phyloP scores from a whole-genome alignment of 2,329 filamentous ascomycete genomes.

The Pseudocercospora fijiensis region DNA sequence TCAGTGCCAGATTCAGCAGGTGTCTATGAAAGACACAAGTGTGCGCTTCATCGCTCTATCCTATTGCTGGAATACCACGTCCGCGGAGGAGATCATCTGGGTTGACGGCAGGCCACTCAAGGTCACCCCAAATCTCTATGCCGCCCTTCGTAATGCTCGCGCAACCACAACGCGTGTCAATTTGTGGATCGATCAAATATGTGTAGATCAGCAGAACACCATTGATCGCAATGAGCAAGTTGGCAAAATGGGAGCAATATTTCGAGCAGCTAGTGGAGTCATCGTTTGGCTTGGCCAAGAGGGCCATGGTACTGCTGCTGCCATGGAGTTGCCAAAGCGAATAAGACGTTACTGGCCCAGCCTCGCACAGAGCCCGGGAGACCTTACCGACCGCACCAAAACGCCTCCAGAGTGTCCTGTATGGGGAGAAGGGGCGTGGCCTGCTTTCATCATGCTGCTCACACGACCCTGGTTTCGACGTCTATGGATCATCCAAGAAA shows the following conservation, averaged over 20 bases:
- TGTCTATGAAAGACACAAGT: constrained; percentile 18
- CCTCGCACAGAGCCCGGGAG: constrained; percentile 18
- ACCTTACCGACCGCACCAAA: constrained; percentile 17
- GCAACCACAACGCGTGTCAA: constrained; percentile 15
- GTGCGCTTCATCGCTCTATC: constrained; percentile 23
- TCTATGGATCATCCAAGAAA: constrained; percentile 24
- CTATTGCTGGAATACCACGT: constrained; percentile 22
- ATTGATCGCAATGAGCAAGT: constrained; percentile 21
- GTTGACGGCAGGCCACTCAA: constrained; percentile 20
- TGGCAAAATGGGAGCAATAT: constrained; percentile 25
- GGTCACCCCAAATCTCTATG: constrained; percentile 23
- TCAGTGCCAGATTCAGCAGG: constrained; percentile 19
- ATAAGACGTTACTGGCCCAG: constrained; percentile 22
- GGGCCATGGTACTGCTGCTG: constrained; percentile 13
- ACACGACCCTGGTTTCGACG: constrained; percentile 22
- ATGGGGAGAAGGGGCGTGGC: constrained; percentile 22
- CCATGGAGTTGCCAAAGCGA: constrained; percentile 23
- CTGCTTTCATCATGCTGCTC: constrained; percentile 21
- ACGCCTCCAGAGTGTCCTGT: constrained; percentile 19
- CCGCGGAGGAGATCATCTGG: constrained; percentile 17
- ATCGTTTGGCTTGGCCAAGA: constrained; percentile 27
- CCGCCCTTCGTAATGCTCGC: constrained; percentile 24
- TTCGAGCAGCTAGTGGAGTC: constrained; percentile 20
- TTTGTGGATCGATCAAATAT: constrained; percentile 26
- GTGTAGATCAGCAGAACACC: constrained; percentile 23